Evolutionary conservation across 2,329 filamentous ascomycete genomes (phyloP).

Genomic region (Fusarium equiseti): DNA sequence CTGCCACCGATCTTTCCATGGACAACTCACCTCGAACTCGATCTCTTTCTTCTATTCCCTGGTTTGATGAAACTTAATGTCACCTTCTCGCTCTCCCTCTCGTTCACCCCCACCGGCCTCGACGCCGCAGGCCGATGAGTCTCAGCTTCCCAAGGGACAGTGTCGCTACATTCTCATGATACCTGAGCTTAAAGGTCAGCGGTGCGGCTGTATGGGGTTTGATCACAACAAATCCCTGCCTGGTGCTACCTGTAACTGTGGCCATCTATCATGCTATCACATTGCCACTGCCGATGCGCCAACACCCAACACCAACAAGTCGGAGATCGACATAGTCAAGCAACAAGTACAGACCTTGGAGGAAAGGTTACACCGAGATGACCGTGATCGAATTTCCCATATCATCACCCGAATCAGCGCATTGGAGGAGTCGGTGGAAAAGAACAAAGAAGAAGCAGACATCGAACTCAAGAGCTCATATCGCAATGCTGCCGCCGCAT

Average conservation of each 20-base stretch:
- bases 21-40: conserved; percentile 42
- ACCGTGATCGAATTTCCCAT: conserved; percentile 54
- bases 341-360: conserved; percentile 48
- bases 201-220: conserved; percentile 70
- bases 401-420: conserved; percentile 61
- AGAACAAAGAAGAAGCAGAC: conserved; percentile 62
- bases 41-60: conserved; percentile 37
- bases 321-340: conserved; percentile 49
- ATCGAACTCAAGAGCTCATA: conserved; percentile 67
- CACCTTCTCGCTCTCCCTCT: conserved; percentile 43
- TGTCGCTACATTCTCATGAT: conserved; percentile 70
- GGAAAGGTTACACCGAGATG: conserved; percentile 51
- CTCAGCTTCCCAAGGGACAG: conserved; percentile 66
- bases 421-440: conserved; percentile 67
- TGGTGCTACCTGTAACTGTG: conserved; percentile 68
- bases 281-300: conserved; percentile 60
- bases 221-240: conserved; percentile 66
- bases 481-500: conserved; percentile 65
- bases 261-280: conserved; percentile 71
- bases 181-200: conserved; percentile 68
- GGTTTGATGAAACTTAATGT: conserved; percentile 48
- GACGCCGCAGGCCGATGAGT: conserved; percentile 55
- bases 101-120: conserved; percentile 43
- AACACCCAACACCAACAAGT: conserved; percentile 63
- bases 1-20: conserved; percentile 45